These are phyloP conservation scores for Pythium biforme DNA, from an alignment of 352 stramenopile species.

Conservation along the genomic window DNA sequence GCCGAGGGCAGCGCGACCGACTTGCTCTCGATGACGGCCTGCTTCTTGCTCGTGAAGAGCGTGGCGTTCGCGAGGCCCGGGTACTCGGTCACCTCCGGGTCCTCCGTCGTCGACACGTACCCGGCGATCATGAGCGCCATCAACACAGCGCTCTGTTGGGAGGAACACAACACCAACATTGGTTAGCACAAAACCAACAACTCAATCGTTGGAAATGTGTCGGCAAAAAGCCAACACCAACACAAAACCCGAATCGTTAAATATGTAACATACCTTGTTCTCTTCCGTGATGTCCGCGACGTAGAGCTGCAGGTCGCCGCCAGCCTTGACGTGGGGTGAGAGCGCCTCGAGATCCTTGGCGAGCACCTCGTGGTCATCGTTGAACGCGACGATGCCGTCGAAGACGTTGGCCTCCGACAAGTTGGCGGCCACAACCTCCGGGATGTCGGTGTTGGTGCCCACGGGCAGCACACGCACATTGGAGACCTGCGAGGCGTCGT, in stretches of 20 bases:
- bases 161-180: conserved; percentile 4
- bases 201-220: too few relatives aligned
- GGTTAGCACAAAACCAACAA: background rate
- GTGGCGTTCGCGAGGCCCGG: conserved; percentile 37
- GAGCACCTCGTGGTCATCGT: conserved; percentile 46
- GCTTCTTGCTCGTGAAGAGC: conserved; percentile 69
- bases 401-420: conserved; percentile 35
- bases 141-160: conserved; percentile 45
- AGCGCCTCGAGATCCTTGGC: conserved; percentile 42
- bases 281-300: conserved; percentile 51
- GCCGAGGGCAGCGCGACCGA: conserved; percentile 51
- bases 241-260: background rate
- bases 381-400: conserved; percentile 58
- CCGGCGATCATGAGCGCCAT: conserved; percentile 83
- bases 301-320: conserved; percentile 54
- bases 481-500: conserved; percentile 35
- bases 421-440: conserved; percentile 38
- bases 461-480: conserved; percentile 51
- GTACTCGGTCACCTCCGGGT: conserved; percentile 35
- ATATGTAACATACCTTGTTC: conserved; percentile 43
- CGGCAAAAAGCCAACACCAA: background rate
- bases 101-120: conserved; percentile 56
- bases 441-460: conserved; percentile 36
- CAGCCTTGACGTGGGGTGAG: conserved; percentile 49
- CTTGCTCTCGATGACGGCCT: conserved; percentile 43